These are phyloP conservation scores for Nemania sp. DNA, from an alignment of 2,329 filamentous ascomycete genomes.

Conservation along the genomic window DNA sequence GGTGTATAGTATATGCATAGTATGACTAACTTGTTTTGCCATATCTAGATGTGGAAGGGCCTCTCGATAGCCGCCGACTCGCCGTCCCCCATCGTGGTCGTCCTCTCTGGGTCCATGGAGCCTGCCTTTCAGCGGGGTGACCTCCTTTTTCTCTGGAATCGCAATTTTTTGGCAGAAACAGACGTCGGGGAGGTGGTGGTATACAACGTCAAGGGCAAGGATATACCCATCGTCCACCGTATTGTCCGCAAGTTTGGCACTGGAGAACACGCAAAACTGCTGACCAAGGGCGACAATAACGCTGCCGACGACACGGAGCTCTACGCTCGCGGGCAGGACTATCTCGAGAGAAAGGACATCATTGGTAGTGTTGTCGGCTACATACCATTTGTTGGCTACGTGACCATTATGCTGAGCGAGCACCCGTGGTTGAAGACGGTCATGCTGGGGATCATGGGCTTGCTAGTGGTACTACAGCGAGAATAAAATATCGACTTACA, in stretches of 20 bases:
- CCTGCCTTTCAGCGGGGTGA: constrained; percentile 85
- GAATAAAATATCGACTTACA: constrained; percentile 68
- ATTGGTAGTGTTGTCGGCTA: constrained; percentile 93
- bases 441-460: constrained; percentile 93
- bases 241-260: constrained; percentile 80
- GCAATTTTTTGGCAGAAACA: constrained; percentile 68
- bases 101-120: constrained; percentile 87
- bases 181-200: constrained; percentile 70
- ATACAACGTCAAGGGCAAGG: constrained; percentile 88
- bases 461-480: constrained; percentile 91
- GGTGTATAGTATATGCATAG: too few species aligned
- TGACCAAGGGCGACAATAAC: constrained; percentile 99
- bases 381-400: constrained; percentile 94
- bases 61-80: constrained; percentile 83
- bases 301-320: constrained; percentile 89
- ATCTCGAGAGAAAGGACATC: constrained; percentile 87
- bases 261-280: constrained; percentile 74
- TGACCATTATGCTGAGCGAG: constrained; percentile 94
- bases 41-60: constrained; percentile 81
- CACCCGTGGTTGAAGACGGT: constrained; percentile 97
- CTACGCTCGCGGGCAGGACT: constrained; percentile 88
- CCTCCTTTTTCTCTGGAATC: constrained; percentile 81
- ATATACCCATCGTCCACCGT: constrained; percentile 97
- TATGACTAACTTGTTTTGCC: neutral
- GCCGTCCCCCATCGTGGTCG: constrained; percentile 82